Base-by-base conservation (phyloP, 441 rosid genomes). In the Gossypium davidsonii region DNA sequence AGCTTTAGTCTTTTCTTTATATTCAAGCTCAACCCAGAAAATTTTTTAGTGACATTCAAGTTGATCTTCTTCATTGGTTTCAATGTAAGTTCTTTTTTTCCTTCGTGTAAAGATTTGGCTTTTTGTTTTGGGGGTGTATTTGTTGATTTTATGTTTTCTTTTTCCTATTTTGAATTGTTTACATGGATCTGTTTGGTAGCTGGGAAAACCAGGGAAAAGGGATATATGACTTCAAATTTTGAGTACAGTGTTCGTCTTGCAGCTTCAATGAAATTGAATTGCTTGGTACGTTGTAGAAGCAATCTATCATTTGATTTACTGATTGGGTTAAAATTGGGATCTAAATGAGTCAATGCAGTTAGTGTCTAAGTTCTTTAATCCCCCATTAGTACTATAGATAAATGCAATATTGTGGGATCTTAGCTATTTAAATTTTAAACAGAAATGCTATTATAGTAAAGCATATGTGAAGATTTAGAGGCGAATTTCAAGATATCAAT, bases 11-110 rank as follows among this genome's bases (percentile, higher is more conserved):
- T 34, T 51, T 55, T 44, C 58, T 23, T 11, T 21, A 42, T 46
- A 3, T 46, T 51, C 48, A 46, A 49, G 21, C 26, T 48, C n/a
- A 18, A 18, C 67, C 81, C 67, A 53, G 69, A 57, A 69, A 52
- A 6, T 1, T 7, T 2, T 4, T 73, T 25, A 46, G 77, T 63
- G 70, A 64, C 57, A 1, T 55, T 31, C 61, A 4, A 59, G 67
- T 44, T 59, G 58, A 59, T 72, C 67, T 46, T 49, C 23, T 14
- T 28, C 74, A 17, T 48, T 55, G 53, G 65, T 56, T 59, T 69
- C 61, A 25, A 46, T 72, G 85, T 83, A 74, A 79, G 86, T 76
- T 15, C 10, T 28, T 62, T 55, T 31, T 28, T 52, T 31, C 31
- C 77, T 12, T 1, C 5, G 31, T 58, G 60, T 31, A 7, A 61